Evolutionary conservation across 768 basidiomycete genomes (phyloP).

Genomic region (Pisolithus tinctorius): DNA sequence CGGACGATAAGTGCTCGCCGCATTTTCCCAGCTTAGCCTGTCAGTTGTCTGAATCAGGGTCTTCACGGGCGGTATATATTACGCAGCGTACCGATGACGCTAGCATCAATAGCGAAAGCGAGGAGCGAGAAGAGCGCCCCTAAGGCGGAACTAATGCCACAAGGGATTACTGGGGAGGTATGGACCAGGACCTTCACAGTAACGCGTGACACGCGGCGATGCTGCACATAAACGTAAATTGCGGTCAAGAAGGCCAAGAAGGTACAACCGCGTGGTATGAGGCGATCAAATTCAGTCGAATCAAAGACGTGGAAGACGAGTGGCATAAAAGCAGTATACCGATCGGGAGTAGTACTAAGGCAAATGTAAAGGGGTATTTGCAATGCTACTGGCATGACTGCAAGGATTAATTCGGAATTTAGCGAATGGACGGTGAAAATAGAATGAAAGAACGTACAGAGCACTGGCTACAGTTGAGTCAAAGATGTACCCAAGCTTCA

Average conservation of each 20-base stretch:
- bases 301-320: neutral
- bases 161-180: constrained; percentile 13
- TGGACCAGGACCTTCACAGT: constrained; percentile 26
- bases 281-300: neutral
- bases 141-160: constrained; percentile 25
- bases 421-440: constrained; percentile 1
- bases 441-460: constrained; percentile 30
- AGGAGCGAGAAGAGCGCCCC: constrained; percentile 39
- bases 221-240: neutral
- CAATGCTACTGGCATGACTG: constrained; percentile 31
- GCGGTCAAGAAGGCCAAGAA: constrained; percentile 39
- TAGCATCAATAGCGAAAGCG: constrained; percentile 48
- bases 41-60: constrained; percentile 33
- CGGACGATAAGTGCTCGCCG: constrained; percentile 3
- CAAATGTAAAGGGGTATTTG: constrained; percentile 39
- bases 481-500: constrained; percentile 49
- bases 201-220: neutral
- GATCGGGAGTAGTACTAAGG: constrained; percentile 49
- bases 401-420: constrained; percentile 4
- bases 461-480: constrained; percentile 41
- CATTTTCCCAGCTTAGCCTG: constrained; percentile 42
- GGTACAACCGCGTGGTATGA: constrained; percentile 40
- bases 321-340: constrained; percentile 26
- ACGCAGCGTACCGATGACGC: constrained; percentile 40
- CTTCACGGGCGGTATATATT: constrained; percentile 35